Evolutionary conservation across 306 rosid species (phyloP).

Genomic region (Trifolium repens): DNA sequence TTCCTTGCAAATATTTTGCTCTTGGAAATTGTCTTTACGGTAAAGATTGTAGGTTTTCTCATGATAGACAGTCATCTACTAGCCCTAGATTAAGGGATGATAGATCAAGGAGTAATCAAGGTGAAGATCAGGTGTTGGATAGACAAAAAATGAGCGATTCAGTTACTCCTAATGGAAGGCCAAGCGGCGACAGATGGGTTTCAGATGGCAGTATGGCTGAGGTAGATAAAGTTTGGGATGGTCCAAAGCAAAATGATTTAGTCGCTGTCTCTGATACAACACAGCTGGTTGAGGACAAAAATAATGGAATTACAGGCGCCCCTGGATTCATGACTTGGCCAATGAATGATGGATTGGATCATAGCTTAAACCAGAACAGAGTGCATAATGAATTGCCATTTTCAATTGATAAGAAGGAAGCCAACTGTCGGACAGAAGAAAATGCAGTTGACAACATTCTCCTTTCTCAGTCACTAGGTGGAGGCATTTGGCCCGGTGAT

Average conservation of each 20-base stretch:
- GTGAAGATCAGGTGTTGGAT: constrained; percentile 55
- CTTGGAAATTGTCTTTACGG: constrained; percentile 89
- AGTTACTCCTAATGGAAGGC: constrained; percentile 64
- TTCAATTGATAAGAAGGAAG: constrained; percentile 60
- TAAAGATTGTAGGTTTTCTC: constrained; percentile 83
- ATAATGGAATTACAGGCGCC: constrained; percentile 44
- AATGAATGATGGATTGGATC: constrained; percentile 53
- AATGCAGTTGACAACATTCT: constrained; percentile 44
- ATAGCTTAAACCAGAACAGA: constrained; percentile 54
- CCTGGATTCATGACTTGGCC: constrained; percentile 58
- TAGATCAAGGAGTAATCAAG: constrained; percentile 54
- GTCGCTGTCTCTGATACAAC: constrained; percentile 44
- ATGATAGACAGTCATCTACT: constrained; percentile 59
- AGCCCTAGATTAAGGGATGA: constrained; percentile 74
- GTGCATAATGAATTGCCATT: constrained; percentile 45
- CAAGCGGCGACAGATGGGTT: constrained; percentile 58
- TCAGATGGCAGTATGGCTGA: constrained; percentile 51
- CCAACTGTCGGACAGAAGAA: constrained; percentile 55
- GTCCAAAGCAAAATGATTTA: constrained; percentile 54
- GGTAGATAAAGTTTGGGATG: constrained; percentile 53
- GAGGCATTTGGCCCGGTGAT: constrained; percentile 81
- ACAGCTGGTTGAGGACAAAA: constrained; percentile 54
- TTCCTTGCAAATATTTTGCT: constrained; percentile 83
- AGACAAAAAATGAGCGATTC: constrained; percentile 58
- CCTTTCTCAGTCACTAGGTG: constrained; percentile 52